These are phyloP conservation scores for Salix purpurea DNA, from an alignment of 345 rosid species.

Conservation along the genomic window DNA sequence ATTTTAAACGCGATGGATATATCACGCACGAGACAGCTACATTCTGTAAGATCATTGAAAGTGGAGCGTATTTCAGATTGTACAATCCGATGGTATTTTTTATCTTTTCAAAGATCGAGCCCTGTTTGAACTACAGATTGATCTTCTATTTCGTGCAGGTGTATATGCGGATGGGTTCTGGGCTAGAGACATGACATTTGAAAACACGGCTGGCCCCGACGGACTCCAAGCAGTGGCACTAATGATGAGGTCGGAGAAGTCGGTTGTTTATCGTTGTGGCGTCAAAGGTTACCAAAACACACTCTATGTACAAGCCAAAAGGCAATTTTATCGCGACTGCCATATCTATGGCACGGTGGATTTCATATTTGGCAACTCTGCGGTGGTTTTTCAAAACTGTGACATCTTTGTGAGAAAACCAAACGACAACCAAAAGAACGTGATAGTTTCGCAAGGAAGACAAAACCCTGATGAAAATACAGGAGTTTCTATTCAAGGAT, in stretches of 20 bases:
- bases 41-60: conserved; percentile 37
- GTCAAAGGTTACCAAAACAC: conserved; percentile 72
- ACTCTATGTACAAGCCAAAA: conserved; percentile 45
- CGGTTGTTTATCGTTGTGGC: conserved; percentile 62
- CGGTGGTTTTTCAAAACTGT: conserved; percentile 61
- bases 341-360: conserved; percentile 68
- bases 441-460: conserved; percentile 66
- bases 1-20: conserved; percentile 44
- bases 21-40: conserved; percentile 59
- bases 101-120: neutral
- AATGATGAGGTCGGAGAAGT: conserved; percentile 48
- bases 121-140: neutral
- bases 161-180: conserved; percentile 73
- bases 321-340: conserved; percentile 76
- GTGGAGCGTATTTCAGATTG: neutral
- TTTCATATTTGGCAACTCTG: conserved; percentile 68
- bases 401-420: conserved; percentile 60
- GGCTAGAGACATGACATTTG: conserved; percentile 72
- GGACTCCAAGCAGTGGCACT: conserved; percentile 70
- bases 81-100: neutral
- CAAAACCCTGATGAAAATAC: conserved; percentile 46
- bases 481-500: conserved; percentile 51
- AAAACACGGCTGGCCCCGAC: conserved; percentile 70
- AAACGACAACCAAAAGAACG: conserved; percentile 51
- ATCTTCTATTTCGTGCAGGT: conserved; percentile 23